A percentile compares a stretch with the other conserved stretches of the same genome.
Evolutionary conservation across 1,139 yeast genomes (phyloP).

Genomic region (Hansenula sp.): DNA sequence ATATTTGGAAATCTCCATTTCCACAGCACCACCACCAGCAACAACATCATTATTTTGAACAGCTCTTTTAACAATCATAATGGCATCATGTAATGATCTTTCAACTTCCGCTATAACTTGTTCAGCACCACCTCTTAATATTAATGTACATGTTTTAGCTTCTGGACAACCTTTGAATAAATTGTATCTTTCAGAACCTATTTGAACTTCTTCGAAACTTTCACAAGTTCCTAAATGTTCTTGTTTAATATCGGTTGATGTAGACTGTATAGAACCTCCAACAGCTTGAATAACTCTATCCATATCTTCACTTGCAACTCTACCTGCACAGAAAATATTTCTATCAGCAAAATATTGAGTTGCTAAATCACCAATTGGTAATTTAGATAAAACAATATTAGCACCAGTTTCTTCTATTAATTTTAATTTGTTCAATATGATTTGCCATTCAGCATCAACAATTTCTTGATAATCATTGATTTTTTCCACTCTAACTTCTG

Average conservation of each 20-base stretch:
- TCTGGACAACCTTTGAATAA: constrained; percentile 88
- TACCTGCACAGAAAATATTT: constrained; percentile 94
- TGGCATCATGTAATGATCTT: constrained; percentile 95
- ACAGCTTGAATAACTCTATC: constrained; percentile 91
- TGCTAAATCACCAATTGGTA: constrained; percentile 97
- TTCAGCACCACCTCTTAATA: constrained; percentile 96
- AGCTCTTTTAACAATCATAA: constrained; percentile 96
- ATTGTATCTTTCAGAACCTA: constrained; percentile 94
- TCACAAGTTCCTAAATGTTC: constrained; percentile 85
- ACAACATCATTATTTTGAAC: constrained; percentile 82
- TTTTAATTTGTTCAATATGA: constrained; percentile 81
- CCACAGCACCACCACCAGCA: constrained; percentile 99
- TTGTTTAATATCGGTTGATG: constrained; percentile 71
- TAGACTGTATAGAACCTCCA: constrained; percentile 88
- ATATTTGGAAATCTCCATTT: constrained; percentile 91
- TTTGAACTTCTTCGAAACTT: constrained; percentile 85
- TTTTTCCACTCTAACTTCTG: constrained; percentile 96
- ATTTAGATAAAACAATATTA: constrained; percentile 84
- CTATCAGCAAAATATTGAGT: constrained; percentile 98
- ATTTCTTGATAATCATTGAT: constrained; percentile 93
- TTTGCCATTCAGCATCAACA: constrained; percentile 98
- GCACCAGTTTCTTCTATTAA: constrained; percentile 86
- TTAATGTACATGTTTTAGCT: constrained; percentile 89
- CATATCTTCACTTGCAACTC: constrained; percentile 87
- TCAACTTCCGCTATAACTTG: constrained; percentile 99